These are phyloP conservation scores for Casuarina equisetifolia DNA, from an alignment of 306 rosid species.

Conservation along the genomic window DNA sequence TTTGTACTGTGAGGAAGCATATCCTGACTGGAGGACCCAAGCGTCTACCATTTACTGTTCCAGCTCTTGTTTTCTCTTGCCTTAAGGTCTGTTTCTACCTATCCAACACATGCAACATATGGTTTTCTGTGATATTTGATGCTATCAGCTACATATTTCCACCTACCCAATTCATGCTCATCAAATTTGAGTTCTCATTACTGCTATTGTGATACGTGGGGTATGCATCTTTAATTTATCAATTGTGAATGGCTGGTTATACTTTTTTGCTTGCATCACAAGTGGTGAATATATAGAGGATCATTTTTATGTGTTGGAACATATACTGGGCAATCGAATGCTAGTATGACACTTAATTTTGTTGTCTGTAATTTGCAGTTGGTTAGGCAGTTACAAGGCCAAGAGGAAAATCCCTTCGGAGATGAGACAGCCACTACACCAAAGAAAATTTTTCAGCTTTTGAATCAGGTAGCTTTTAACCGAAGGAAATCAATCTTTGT, in stretches of 20 bases:
- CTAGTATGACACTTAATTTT: background rate
- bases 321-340: background rate
- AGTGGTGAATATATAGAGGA: background rate
- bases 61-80: slow-evolving; percentile 84
- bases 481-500: background rate
- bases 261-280: slow-evolving; percentile 23
- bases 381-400: slow-evolving; percentile 96
- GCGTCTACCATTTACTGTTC: slow-evolving; percentile 88
- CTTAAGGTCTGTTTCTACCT: slow-evolving; percentile 67
- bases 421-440: slow-evolving; percentile 73
- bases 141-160: too few species aligned
- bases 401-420: slow-evolving; percentile 89
- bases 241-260: slow-evolving; percentile 12
- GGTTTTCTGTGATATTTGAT: background rate
- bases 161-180: background rate
- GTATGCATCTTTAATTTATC: slow-evolving; percentile 3
- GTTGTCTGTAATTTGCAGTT: slow-evolving; percentile 51
- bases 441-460: slow-evolving; percentile 91
- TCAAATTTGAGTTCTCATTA: background rate
- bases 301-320: background rate
- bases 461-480: slow-evolving; percentile 70
- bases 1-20: slow-evolving; percentile 79
- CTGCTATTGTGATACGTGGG: background rate
- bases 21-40: slow-evolving; percentile 82
- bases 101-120: slow-evolving; percentile 2